Base-by-base conservation (phyloP, 176 grass and related monocot species). In the Paspalum notatum region DNA sequence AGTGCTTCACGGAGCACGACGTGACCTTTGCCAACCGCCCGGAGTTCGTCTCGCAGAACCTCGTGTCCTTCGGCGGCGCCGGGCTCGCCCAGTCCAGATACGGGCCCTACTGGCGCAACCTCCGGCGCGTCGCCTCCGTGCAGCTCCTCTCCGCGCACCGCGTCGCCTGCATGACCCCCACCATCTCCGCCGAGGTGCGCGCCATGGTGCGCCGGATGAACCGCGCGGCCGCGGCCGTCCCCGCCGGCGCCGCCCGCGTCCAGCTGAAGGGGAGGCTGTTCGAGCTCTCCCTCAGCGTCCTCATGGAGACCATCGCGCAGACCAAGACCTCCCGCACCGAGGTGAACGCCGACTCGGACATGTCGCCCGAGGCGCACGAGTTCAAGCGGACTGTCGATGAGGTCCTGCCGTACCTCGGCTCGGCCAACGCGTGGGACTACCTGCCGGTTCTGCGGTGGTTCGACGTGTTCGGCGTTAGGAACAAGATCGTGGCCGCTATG, bases 191-290 rank as follows among this genome's bases (percentile, higher is more conserved):
- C 24, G 90, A 92, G 80, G 42, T 85, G 15, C 80, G 80, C 18
- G 63, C 69, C 65, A 88, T 94, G 68, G 82, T 58, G 18, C 72
- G 87, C 25, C 20, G 70, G 66, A 75, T 94, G 8, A 73, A 67
- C 66, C 76, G 43, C 17, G 32, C 77, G 4, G 68, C 82, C 9
- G 66, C 17, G 18, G 65, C 49, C 0, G 17, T 46, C 0, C 13
- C 50, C 6, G 47, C 16, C 38, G 66, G 65, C 53, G 75, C 79
- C 58, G 62, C 46, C 18, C 79, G 66, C 17, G 9, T 93, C 68
- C 69, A 93, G 79, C 71, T 98, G 81, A 94, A 88, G 66, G 22
- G 68, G 62, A 77, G 73, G 70, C 37, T 98, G 18, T 98, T 91
- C 58, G 83, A 94, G 59, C 50, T 94, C 15, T 72, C 86, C 0